Evolutionary conservation across 2,329 filamentous ascomycete genomes (phyloP), one percentile per base, ranked within the genome.

Genomic region (Nothophaeocryptopus gaeumannii): DNA sequence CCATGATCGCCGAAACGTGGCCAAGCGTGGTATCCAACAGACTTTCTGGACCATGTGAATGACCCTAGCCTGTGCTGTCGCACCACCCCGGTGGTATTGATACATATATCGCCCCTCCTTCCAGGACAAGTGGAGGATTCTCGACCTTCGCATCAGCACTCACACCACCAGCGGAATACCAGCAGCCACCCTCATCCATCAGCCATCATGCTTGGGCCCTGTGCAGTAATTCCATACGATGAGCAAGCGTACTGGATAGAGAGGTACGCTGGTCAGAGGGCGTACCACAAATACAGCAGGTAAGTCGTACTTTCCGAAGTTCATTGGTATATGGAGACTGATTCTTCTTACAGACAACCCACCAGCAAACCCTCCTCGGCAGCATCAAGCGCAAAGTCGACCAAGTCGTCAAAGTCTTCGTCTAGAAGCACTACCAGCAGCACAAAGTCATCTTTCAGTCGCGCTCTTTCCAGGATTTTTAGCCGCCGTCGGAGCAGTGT

Each of bases 231-330:
- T 1, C 46, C 51, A 35, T 54, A 47, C 30, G 47, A 54, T 30
- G 37, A 54, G 42, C 46, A 47, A 31, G 51, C 51, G 8, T 54
- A 54, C 43, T 50, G 51, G 51, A 50, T 47, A 8, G 51, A 54
- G 31, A 38, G 51, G 8, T 47, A 50, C 26, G 51, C 35, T 14
- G 51, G 40, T 9, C 36, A 43, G 29, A 34, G 46, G n/a, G 45
- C 51, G 8, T 54, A 54, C 15, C 36, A 40, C 3, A 45, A 54
- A 7, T 50, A 38, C 34, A 46, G 32, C 37, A 15, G 51, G 51
- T 54, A 14, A 41, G 34, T 39, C n/a, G 10, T 20, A 31, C 3
- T 20, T 5, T 7, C 15, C 11, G 3, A 15, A 10, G n/a, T 15
- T 15, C 8, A 30, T 26, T 26, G 29, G 15, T 1, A 12, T 26